Base-by-base conservation (phyloP, 1,139 yeast genomes). In the Yamadazyma buinensis region DNA sequence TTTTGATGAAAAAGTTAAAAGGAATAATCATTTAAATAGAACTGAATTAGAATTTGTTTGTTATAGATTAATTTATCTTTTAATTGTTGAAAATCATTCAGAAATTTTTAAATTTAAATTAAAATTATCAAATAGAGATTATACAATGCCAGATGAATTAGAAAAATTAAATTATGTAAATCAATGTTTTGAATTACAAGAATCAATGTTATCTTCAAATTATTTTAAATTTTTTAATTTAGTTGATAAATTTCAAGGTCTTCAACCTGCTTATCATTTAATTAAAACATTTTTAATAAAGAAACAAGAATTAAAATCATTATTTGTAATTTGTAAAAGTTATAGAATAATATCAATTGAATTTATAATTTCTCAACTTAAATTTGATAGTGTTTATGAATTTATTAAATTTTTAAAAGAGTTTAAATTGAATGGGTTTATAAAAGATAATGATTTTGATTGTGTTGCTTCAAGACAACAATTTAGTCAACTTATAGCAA, bases 21-120 rank as follows among this genome's bases (percentile, higher is more conserved):
- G 40, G 8, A 47, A 40, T 29, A 30, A 27, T 7, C 37, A 36
- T 14, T 39, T 40, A 20, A 29, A 34, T n/a, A 28, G 36, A 14
- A 37, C 43, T 11, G 70, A 72, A 40, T 55, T 66, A 28, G 97
- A 90, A 54, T 86, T 85, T 51, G 59, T 80, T 33, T 73, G 86
- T 30, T 90, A 86, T 55, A 67, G 90, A 34, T 68, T 87, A n/a
- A 63, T 88, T 4, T 90, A 90, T 55, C 74, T 81, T 63, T 63
- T 87, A 35, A 74, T 87, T 51, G 90, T 95, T n/a, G 79, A 75
- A 33, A 86, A 86, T 55, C 60, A 61, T 38, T 55, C 71, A 17
- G 80, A 74, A 34, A 61, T 75, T 3, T 61, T 59, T 41, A 65
- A 64, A 35, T 48, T 69, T 31, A 61, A 57, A 28, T 46, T 62